Evolutionary conservation across 176 grass and related monocot species (phyloP).

Genomic region (Hsuehochloa calcarea): DNA sequence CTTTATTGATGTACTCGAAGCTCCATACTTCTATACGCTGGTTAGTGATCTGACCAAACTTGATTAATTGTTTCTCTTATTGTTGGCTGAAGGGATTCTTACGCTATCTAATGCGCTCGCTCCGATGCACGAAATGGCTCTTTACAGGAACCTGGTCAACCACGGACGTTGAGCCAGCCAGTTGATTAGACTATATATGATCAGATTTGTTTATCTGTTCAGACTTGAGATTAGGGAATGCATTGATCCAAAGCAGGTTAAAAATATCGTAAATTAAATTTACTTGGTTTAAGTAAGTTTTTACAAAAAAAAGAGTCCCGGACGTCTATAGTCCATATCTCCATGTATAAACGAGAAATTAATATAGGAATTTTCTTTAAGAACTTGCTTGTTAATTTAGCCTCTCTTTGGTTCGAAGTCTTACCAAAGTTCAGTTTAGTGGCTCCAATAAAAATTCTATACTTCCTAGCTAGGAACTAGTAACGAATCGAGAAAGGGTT

Average conservation of each 20-base stretch:
- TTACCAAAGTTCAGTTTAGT: not conserved
- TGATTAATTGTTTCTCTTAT: slow-evolving; percentile 25
- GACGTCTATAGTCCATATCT: not conserved
- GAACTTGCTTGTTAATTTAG: no score
- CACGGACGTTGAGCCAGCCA: slow-evolving; percentile 17
- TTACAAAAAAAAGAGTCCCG: not conserved
- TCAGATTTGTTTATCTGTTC: not conserved
- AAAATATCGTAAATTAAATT: not conserved
- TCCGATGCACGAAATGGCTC: slow-evolving; percentile 35
- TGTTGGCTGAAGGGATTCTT: slow-evolving; percentile 58
- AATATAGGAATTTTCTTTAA: no score
- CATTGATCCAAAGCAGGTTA: not conserved
- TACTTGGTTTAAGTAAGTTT: not conserved
- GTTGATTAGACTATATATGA: not conserved
- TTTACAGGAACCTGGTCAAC: slow-evolving; percentile 53
- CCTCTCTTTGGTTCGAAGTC: not conserved
- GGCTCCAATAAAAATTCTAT: not conserved
- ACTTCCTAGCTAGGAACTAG: not conserved
- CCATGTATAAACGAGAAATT: not conserved
- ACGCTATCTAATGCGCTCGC: slow-evolving; percentile 49
- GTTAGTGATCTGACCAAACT: slow-evolving; percentile 12
- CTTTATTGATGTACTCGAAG: not conserved
- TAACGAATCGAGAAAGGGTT: no score
- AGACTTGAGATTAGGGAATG: not conserved
- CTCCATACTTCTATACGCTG: not conserved